A percentile compares a stretch with the other conserved stretches of the same genome.
These are phyloP conservation scores for Calonectria montana DNA, from an alignment of 2,329 filamentous ascomycete species.

Conservation along the genomic window DNA sequence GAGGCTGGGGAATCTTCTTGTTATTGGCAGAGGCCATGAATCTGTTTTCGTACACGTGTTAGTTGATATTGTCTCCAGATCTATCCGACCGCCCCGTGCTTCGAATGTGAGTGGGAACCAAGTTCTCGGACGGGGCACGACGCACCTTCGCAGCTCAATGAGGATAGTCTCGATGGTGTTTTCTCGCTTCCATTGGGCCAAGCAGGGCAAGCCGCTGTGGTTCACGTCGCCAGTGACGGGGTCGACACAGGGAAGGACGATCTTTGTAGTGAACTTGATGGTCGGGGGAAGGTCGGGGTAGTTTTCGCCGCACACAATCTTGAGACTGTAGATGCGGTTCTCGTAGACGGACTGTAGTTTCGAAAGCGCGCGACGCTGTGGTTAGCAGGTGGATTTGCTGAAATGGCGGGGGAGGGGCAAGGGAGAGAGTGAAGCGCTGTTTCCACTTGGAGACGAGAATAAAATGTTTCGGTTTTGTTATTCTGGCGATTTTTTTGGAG, in stretches of 20 bases:
- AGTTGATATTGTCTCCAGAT: neutral
- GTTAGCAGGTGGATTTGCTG: constrained; percentile 19
- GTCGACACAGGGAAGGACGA: constrained; percentile 97
- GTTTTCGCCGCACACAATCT: constrained; percentile 90
- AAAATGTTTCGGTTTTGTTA: neutral
- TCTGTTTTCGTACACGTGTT: constrained; percentile 56
- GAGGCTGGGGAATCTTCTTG: constrained; percentile 95
- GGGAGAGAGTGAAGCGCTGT: neutral
- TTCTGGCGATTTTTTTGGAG: neutral
- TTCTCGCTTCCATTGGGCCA: constrained; percentile 90
- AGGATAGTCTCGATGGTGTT: constrained; percentile 96
- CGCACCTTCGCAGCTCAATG: constrained; percentile 83
- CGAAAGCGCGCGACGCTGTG: constrained; percentile 11
- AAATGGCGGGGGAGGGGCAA: neutral
- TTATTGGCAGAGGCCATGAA: constrained; percentile 93
- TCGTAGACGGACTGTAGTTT: constrained; percentile 84
- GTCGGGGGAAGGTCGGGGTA: constrained; percentile 92
- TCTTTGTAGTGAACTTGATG: constrained; percentile 91
- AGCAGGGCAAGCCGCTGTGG: constrained; percentile 82
- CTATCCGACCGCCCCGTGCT: no score
- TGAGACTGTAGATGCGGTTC: constrained; percentile 98
- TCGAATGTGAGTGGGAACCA: no score
- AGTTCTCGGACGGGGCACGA: neutral
- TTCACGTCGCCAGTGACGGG: constrained; percentile 84
- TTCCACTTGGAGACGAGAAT: neutral